Evolutionary conservation across 345 rosid genomes (phyloP).

Genomic region (Mercurialis annua): DNA sequence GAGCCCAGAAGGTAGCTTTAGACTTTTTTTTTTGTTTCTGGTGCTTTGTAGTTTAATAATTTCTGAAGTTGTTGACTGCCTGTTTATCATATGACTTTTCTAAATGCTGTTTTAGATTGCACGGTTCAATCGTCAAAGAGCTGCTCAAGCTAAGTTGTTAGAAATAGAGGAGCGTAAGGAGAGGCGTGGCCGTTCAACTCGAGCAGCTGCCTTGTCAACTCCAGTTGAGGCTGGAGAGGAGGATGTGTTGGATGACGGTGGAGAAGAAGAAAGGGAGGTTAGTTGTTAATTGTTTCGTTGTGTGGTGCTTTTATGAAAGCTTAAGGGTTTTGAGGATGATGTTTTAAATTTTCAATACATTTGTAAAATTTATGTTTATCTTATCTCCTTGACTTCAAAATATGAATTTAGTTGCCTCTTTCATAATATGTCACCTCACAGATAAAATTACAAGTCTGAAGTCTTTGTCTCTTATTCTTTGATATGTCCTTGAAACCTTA

Average conservation of each 20-base stretch:
- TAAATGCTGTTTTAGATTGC: conserved; percentile 53
- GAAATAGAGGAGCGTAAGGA: conserved; percentile 90
- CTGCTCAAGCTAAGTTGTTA: conserved; percentile 74
- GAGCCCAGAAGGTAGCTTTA: conserved; percentile 72
- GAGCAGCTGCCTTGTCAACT: conserved; percentile 70
- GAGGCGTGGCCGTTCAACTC: conserved; percentile 69
- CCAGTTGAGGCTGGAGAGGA: conserved; percentile 88
- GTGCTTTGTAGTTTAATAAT: neutral
- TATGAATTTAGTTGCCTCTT: no score
- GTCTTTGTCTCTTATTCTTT: no score
- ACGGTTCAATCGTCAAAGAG: conserved; percentile 75
- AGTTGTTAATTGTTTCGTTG: conserved; percentile 18
- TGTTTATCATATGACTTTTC: neutral
- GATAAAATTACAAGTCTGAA: no score
- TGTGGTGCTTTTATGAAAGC: neutral
- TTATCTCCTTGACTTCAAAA: neutral
- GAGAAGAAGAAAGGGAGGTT: conserved; percentile 98
- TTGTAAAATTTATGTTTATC: neutral
- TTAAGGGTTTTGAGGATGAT: neutral
- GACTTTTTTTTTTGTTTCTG: neutral
- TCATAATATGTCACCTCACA: no score
- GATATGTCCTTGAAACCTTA: no score
- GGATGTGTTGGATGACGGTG: conserved; percentile 76
- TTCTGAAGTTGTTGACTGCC: neutral
- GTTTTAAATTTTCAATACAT: neutral